phyloP scores from a whole-genome alignment of 768 basidiomycete genomes.

The Agaricus subrufescens region DNA sequence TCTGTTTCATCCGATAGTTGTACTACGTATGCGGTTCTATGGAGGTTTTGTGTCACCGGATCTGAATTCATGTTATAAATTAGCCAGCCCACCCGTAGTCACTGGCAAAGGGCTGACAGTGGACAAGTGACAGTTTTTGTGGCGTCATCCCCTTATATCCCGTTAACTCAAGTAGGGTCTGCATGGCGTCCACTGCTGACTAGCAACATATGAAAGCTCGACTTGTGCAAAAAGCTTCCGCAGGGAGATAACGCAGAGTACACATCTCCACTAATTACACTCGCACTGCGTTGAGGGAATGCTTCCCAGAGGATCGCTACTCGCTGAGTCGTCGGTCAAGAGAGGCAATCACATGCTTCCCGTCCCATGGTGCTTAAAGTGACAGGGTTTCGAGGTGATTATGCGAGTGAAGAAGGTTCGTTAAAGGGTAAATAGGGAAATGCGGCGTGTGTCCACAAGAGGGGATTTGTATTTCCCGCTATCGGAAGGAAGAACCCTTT shows the following conservation, averaged over 20 bases:
- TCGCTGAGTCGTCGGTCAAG: conserved; percentile 1
- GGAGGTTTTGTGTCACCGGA: background rate
- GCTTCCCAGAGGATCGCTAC: background rate
- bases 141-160: conserved; percentile 5
- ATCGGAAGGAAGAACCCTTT: background rate
- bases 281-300: conserved; percentile 3
- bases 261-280: conserved; percentile 1
- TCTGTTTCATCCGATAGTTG: background rate
- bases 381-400: too few relatives aligned
- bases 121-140: conserved; percentile 9
- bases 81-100: background rate
- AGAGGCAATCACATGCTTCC: background rate
- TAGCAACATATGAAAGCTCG: conserved; percentile 1
- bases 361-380: too few relatives aligned
- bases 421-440: too few relatives aligned
- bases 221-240: conserved; percentile 2
- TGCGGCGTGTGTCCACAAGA: too few relatives aligned
- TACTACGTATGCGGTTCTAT: background rate
- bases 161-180: background rate
- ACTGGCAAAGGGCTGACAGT: conserved; percentile 3
- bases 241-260: background rate
- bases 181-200: background rate
- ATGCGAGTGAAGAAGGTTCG: too few relatives aligned
- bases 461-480: background rate
- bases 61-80: background rate